Conservation (phyloP, 108 stramenopile species). For the Cyclotella distinguenda region DNA sequence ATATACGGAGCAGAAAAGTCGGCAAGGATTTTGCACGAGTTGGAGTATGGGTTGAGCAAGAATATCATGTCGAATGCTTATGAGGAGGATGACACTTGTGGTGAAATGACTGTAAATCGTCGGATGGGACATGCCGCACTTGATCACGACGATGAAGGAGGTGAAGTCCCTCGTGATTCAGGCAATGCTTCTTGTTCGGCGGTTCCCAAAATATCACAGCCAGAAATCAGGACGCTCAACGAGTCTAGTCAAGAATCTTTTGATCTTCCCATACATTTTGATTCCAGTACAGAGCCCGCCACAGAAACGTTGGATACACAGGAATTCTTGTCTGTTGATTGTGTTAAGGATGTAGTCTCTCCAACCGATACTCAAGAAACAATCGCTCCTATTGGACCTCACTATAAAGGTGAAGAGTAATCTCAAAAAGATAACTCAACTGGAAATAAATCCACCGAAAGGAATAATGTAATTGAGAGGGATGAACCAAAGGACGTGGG, state of each 20-base stretch:
- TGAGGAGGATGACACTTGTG: neutral
- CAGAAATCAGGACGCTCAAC: too few species aligned
- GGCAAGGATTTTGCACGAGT: conserved; percentile 53
- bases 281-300: conserved; percentile 31
- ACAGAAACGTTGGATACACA: neutral
- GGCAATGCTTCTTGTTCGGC: neutral
- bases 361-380: conserved; percentile 27
- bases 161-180: neutral
- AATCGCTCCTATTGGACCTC: conserved; percentile 29
- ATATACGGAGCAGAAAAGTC: conserved; percentile 62
- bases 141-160: neutral
- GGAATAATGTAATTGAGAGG: neutral
- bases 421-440: neutral
- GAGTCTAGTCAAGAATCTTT: too few species aligned
- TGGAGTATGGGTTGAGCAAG: conserved; percentile 52
- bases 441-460: neutral
- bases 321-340: neutral
- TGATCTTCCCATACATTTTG: too few species aligned
- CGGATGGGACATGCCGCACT: neutral
- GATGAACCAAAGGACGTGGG: conserved; percentile 4
- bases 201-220: too few species aligned
- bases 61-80: conserved; percentile 1
- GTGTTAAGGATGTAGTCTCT: neutral
- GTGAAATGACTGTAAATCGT: neutral
- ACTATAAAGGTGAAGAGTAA: conserved; percentile 13